Conservation (phyloP, 169 alveolate genomes). For the Eimeria maxima region DNA sequence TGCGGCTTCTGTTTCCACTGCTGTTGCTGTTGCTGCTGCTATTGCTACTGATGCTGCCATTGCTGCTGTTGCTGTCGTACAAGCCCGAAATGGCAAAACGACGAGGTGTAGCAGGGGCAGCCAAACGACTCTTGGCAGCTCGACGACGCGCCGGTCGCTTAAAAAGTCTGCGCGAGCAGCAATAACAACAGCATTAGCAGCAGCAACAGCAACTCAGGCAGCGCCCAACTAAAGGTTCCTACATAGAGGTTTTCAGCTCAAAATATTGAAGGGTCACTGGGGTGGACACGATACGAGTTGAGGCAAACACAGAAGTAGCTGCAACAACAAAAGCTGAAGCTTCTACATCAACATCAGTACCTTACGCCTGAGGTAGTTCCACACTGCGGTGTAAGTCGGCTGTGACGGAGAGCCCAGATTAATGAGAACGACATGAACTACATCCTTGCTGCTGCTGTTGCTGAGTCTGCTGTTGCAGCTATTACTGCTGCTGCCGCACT, state of each 20-base stretch:
- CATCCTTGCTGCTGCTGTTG: slow-evolving; percentile 38
- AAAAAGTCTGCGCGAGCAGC: slow-evolving; percentile 84
- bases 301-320: background rate
- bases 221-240: background rate
- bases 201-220: background rate
- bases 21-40: background rate
- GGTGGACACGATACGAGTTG: background rate
- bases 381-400: slow-evolving; percentile 66
- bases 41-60: background rate
- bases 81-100: slow-evolving; percentile 85
- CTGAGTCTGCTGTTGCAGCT: background rate
- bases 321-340: background rate
- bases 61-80: slow-evolving; percentile 70
- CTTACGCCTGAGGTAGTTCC: slow-evolving; percentile 74
- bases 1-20: background rate
- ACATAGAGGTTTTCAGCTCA: background rate
- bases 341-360: background rate
- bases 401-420: slow-evolving; percentile 68
- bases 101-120: slow-evolving; percentile 81
- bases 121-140: slow-evolving; percentile 85
- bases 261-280: background rate
- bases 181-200: background rate
- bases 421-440: slow-evolving; percentile 51
- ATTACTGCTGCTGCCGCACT: background rate
- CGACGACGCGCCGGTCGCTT: slow-evolving; percentile 86